phyloP scores from a whole-genome alignment of 805 yeast species.

The Wickerhamomyces chaumierensis region DNA sequence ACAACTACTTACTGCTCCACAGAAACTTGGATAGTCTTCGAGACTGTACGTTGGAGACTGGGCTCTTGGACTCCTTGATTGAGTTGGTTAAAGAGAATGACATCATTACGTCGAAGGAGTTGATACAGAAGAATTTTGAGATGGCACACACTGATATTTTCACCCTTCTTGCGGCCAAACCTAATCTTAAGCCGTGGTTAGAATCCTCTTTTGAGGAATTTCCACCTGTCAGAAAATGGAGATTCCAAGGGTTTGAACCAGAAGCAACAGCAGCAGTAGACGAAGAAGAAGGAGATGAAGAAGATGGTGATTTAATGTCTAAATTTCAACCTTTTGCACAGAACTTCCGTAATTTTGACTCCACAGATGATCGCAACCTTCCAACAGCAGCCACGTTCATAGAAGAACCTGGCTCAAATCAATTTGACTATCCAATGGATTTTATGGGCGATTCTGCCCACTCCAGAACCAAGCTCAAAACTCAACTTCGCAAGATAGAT shows the following conservation, averaged over 20 bases:
- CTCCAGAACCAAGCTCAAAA: too few relatives aligned
- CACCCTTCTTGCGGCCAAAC: background rate
- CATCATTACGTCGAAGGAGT: background rate
- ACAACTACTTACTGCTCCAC: slow-evolving; percentile 52
- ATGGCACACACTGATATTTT: background rate
- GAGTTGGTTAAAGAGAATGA: background rate
- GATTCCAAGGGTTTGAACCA: too few relatives aligned
- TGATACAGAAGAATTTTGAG: too few relatives aligned
- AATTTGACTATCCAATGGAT: too few relatives aligned
- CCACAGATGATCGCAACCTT: too few relatives aligned
- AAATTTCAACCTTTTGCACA: too few relatives aligned
- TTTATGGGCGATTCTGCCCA: too few relatives aligned
- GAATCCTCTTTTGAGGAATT: background rate
- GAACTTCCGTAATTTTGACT: too few relatives aligned
- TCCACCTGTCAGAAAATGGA: background rate
- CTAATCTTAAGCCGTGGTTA: background rate
- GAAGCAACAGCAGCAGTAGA: too few relatives aligned
- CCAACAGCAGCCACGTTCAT: too few relatives aligned
- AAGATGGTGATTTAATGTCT: too few relatives aligned
- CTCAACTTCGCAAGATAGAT: background rate
- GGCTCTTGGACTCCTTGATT: slow-evolving; percentile 4
- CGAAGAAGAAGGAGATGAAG: background rate
- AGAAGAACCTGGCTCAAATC: too few relatives aligned
- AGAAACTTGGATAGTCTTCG: slow-evolving; percentile 22
- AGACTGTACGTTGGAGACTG: slow-evolving; percentile 5